Conservation (phyloP, 257 asterid species). For the Salvia splendens region DNA sequence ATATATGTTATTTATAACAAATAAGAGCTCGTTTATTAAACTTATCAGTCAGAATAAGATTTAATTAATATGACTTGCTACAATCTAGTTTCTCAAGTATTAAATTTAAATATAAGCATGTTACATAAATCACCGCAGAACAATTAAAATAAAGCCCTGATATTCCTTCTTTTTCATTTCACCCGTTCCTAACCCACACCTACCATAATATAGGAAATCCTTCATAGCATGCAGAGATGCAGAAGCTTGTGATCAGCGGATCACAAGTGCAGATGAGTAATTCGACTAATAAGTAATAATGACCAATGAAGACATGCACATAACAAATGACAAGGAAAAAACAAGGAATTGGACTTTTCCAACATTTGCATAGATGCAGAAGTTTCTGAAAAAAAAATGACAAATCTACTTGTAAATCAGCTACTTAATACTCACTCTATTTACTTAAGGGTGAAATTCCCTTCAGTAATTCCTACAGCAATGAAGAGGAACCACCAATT, state of each 20-base stretch:
- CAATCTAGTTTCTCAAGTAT: too few relatives aligned
- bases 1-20: not conserved
- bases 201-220: not conserved
- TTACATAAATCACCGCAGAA: too few relatives aligned
- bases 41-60: not conserved
- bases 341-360: too few relatives aligned
- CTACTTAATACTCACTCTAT: too few relatives aligned
- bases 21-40: not conserved
- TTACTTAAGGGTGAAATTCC: too few relatives aligned
- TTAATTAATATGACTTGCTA: too few relatives aligned
- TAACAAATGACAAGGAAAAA: not conserved
- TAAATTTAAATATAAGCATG: too few relatives aligned
- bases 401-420: too few relatives aligned
- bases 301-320: slow-evolving; percentile 7
- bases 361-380: slow-evolving; percentile 15
- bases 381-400: not conserved
- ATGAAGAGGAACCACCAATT: too few relatives aligned
- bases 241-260: not conserved
- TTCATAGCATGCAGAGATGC: not conserved
- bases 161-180: too few relatives aligned
- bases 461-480: too few relatives aligned
- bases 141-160: too few relatives aligned
- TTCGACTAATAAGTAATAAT: not conserved
- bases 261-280: not conserved
- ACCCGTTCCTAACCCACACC: not conserved